phyloP scores from a whole-genome alignment of 2,329 filamentous ascomycete species.

The Drechslera avenae region DNA sequence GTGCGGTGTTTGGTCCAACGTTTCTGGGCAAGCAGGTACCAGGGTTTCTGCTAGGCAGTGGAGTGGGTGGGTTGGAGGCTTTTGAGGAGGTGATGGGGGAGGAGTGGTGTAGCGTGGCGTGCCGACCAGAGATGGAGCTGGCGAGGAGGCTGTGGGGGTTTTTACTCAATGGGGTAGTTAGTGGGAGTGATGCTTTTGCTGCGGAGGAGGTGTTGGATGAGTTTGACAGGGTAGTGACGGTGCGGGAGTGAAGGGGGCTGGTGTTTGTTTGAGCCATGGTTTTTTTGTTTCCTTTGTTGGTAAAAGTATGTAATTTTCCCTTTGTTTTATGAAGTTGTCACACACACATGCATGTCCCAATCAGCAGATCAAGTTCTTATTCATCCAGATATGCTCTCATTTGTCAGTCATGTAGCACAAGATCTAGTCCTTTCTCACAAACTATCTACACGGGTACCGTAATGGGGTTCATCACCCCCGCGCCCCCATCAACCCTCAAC shows the following conservation, averaged over 20 bases:
- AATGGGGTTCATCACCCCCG: constrained; percentile 50
- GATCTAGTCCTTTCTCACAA: too few relatives aligned
- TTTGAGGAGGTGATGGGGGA: background rate
- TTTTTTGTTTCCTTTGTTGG: too few relatives aligned
- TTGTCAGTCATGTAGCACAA: too few relatives aligned
- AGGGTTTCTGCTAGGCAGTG: constrained; percentile 24
- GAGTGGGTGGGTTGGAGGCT: background rate
- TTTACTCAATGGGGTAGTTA: background rate
- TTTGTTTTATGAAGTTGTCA: too few relatives aligned
- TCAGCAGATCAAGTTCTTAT: too few relatives aligned
- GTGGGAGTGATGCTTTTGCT: background rate
- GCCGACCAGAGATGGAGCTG: background rate
- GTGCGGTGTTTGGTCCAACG: constrained; percentile 26
- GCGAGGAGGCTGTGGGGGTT: background rate
- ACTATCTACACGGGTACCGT: constrained; percentile 41
- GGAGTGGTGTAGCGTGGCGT: background rate
- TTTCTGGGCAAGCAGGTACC: constrained; percentile 22
- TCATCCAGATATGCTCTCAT: too few relatives aligned
- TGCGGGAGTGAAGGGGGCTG: too few relatives aligned
- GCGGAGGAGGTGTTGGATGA: background rate
- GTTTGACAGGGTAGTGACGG: background rate
- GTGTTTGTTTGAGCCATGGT: too few relatives aligned
- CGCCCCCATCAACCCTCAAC: constrained; percentile 66
- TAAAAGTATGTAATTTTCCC: too few relatives aligned
- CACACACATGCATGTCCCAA: too few relatives aligned